These are phyloP conservation scores for Barnettozyma siamensis DNA, from an alignment of 805 yeast genomes.

Conservation along the genomic window DNA sequence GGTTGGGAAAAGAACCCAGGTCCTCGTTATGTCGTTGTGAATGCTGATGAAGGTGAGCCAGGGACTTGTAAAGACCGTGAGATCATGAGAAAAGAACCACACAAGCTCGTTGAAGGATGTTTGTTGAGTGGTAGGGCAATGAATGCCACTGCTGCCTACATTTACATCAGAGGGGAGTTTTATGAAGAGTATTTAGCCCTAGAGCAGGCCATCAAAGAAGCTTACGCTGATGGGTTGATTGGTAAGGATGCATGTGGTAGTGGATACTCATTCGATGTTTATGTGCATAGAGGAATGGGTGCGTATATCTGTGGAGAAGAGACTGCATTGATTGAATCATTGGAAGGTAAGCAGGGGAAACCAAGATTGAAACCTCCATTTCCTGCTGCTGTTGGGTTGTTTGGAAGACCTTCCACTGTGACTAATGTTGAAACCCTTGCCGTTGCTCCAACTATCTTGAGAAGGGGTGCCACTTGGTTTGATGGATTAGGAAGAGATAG, in stretches of 20 bases:
- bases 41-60: conserved; percentile 94
- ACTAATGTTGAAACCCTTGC: conserved; percentile 90
- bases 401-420: conserved; percentile 88
- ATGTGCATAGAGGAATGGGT: conserved; percentile 88
- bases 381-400: conserved; percentile 91
- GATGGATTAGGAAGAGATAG: conserved; percentile 79
- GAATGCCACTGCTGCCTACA: conserved; percentile 92
- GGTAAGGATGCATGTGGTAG: conserved; percentile 87
- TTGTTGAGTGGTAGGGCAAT: conserved; percentile 83
- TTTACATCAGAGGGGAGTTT: conserved; percentile 87
- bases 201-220: conserved; percentile 83
- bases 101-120: conserved; percentile 89
- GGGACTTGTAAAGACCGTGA: conserved; percentile 93
- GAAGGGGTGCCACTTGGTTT: conserved; percentile 90
- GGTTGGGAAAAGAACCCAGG: conserved; percentile 90
- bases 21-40: conserved; percentile 84
- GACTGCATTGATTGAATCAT: conserved; percentile 80
- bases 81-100: conserved; percentile 87
- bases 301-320: conserved; percentile 93
- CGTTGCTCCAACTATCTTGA: conserved; percentile 82
- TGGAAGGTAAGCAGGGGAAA: conserved; percentile 91
- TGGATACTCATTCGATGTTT: conserved; percentile 79
- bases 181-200: conserved; percentile 71
- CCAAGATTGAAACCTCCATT: conserved; percentile 93
- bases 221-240: conserved; percentile 70